Evolutionary conservation across 257 asterid species (phyloP).

Genomic region (Agastache rugosa): DNA sequence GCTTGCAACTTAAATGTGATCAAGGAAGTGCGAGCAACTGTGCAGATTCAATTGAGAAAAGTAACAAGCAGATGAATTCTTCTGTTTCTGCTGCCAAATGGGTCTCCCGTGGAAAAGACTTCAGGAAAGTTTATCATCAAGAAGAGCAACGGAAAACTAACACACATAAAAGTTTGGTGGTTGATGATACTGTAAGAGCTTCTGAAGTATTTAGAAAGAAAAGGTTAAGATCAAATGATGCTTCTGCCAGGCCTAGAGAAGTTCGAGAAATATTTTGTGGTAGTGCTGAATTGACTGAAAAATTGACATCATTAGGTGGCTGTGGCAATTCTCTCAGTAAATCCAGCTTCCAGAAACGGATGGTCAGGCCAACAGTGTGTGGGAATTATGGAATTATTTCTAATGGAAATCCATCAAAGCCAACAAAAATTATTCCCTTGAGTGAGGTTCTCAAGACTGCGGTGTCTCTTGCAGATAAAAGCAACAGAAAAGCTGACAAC

Average conservation of each 20-base stretch:
- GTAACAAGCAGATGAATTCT: slow-evolving; percentile 40
- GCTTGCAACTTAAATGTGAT: slow-evolving; percentile 35
- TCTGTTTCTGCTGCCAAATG: slow-evolving; percentile 35
- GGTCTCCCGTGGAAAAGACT: slow-evolving; percentile 33
- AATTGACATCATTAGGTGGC: slow-evolving; percentile 39
- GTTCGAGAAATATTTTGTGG: slow-evolving; percentile 31
- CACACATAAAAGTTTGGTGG: slow-evolving; percentile 31
- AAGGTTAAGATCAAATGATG: slow-evolving; percentile 43
- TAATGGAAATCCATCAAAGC: slow-evolving; percentile 53
- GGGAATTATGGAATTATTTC: slow-evolving; percentile 68
- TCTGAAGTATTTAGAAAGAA: slow-evolving; percentile 44
- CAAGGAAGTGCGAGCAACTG: slow-evolving; percentile 40
- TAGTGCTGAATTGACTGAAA: slow-evolving; percentile 40
- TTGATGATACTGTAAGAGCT: slow-evolving; percentile 30
- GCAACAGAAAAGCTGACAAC: slow-evolving; percentile 35
- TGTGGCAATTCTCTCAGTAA: slow-evolving; percentile 32
- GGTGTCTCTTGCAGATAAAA: slow-evolving; percentile 29
- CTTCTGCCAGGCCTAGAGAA: slow-evolving; percentile 36
- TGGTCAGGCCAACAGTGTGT: slow-evolving; percentile 53
- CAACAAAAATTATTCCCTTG: slow-evolving; percentile 54
- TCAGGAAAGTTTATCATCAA: slow-evolving; percentile 32
- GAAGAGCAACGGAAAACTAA: slow-evolving; percentile 41
- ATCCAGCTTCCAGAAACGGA: slow-evolving; percentile 36
- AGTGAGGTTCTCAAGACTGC: slow-evolving; percentile 43
- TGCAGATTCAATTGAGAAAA: slow-evolving; percentile 38